Percentiles rank a stretch among this genome's conserved stretches.
These are phyloP conservation scores for Pachyrhizus erosus DNA, from an alignment of 306 rosid genomes.

Conservation along the genomic window DNA sequence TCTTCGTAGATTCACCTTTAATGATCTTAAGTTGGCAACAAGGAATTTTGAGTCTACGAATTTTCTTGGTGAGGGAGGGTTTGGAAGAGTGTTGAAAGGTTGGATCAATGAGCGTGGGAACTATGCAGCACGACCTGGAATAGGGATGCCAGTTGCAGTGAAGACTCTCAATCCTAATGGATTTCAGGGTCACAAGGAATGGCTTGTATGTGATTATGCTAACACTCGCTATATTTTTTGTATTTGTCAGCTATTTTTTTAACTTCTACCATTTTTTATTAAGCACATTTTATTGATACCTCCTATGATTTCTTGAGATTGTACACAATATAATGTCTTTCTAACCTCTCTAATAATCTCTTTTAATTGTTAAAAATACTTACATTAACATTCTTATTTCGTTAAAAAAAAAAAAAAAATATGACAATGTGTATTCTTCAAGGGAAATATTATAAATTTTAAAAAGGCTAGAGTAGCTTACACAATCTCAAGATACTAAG, in stretches of 20 bases:
- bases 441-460: background rate
- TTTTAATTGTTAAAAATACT: background rate
- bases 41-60: constrained; percentile 50
- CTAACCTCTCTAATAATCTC: background rate
- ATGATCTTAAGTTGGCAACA: constrained; percentile 60
- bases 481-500: background rate
- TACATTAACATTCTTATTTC: background rate
- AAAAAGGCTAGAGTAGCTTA: background rate
- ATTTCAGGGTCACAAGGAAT: constrained; percentile 76
- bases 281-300: background rate
- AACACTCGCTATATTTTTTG: background rate
- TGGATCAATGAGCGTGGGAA: constrained; percentile 48
- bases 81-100: constrained; percentile 73
- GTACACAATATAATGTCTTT: background rate
- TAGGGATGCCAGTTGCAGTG: constrained; percentile 64
- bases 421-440: background rate
- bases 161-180: constrained; percentile 66
- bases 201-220: constrained; percentile 58
- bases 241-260: background rate
- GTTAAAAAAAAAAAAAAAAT: too few relatives aligned
- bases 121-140: constrained; percentile 43
- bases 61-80: constrained; percentile 69
- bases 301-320: background rate
- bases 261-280: background rate
- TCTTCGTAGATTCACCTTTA: constrained; percentile 43